Percentiles rank a stretch among this genome's conserved stretches.
Evolutionary conservation across 345 rosid species (phyloP).

Genomic region (Acer negundo): DNA sequence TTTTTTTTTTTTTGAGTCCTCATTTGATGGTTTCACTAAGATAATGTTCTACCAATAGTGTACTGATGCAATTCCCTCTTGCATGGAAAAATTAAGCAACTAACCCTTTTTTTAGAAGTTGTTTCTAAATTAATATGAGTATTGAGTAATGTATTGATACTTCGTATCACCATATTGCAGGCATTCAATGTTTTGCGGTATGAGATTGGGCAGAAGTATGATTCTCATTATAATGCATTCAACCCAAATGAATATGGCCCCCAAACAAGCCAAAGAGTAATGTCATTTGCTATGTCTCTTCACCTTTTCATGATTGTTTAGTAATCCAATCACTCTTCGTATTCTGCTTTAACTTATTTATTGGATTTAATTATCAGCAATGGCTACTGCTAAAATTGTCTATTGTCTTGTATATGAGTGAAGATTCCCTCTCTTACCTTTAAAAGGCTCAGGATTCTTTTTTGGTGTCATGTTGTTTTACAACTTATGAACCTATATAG

Average conservation of each 20-base stretch:
- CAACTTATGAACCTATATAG: not conserved
- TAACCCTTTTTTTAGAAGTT: conserved; percentile 11
- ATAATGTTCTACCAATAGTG: not conserved
- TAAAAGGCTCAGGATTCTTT: not conserved
- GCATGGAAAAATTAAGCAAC: not conserved
- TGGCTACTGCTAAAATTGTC: not conserved
- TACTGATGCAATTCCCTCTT: not conserved
- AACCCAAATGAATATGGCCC: conserved; percentile 81
- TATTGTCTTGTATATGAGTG: not conserved
- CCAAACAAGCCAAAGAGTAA: conserved; percentile 81
- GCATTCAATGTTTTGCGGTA: conserved; percentile 84
- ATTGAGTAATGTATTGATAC: conserved; percentile 23
- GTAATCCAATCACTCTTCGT: conserved; percentile 1
- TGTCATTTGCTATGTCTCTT: conserved; percentile 10
- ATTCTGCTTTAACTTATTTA: not conserved
- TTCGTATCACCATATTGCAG: conserved; percentile 50
- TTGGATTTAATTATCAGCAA: not conserved
- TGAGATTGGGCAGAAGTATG: conserved; percentile 88
- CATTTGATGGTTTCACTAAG: not conserved
- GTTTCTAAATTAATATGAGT: conserved; percentile 18
- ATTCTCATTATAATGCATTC: conserved; percentile 89
- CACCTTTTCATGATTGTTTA: not conserved
- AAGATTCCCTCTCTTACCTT: not conserved
- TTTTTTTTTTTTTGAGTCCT: not conserved
- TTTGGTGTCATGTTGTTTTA: not conserved